Base-by-base conservation (phyloP, 2,329 filamentous ascomycete species). In the Paecilomyces fulvus region DNA sequence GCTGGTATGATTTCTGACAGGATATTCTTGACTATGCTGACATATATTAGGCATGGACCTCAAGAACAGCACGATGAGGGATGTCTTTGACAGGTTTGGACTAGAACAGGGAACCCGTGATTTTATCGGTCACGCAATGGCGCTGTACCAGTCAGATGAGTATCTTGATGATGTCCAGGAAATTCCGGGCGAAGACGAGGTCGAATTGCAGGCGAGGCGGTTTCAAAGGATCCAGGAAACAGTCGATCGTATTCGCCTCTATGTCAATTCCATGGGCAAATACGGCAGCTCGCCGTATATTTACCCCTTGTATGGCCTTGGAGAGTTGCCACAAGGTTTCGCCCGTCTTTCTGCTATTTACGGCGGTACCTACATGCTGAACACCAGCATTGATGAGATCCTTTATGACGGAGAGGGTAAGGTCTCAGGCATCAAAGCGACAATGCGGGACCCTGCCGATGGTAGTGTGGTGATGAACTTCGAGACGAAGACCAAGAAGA, bases 271-370 rank as follows among this genome's bases (percentile, higher is more conserved):
- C 30, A 95, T 99, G 77, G 90, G 92, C 54, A 86, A 92, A 61
- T 97, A 97, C 76, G 94, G 94, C 76, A 97, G 96, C 78, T 97
- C 92, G 11, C 95, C 94, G 50, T 99, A 97, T 80, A 97, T 99
- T 79, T 99, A 99, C 81, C 95, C 94, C 52, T 86, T 97, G 30
- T 99, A 99, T 78, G 94, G 94, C 60, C 85, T 99, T 52, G 94
- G 89, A 72, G 94, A 99, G 79, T 87, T 99, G 56, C 95, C 94
- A 33, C 94, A 99, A 77, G 92, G 92, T 58, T 99, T 99, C 69
- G 94, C 94, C 61, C 92, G 94, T 74, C 84, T 99, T 55, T 96
- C 92, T 46, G 94, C 94, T 73, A 97, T 99, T 76, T 97, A 99
- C 72, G 94, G 94, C 63, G 94, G 94, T 65, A 99, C 94, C 53